These are phyloP conservation scores for Debaryomyces castellii DNA, from an alignment of 805 yeast species.

Conservation along the genomic window DNA sequence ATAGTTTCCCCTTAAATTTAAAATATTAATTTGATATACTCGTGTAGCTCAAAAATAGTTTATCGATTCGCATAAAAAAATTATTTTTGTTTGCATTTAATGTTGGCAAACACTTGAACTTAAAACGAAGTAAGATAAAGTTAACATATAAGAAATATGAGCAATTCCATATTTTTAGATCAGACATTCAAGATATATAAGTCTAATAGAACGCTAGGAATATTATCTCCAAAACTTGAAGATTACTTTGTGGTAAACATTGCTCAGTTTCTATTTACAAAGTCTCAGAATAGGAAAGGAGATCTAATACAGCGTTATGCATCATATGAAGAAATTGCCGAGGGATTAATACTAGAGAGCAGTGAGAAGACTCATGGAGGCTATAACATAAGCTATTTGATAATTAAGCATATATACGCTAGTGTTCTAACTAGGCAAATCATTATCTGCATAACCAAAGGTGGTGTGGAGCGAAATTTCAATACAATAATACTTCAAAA, in stretches of 20 bases:
- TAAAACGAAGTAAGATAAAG: too few species aligned
- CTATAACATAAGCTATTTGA: conserved; percentile 6
- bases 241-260: conserved; percentile 8
- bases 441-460: conserved; percentile 9
- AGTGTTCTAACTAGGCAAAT: conserved; percentile 10
- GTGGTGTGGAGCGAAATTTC: conserved; percentile 4
- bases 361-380: conserved; percentile 2
- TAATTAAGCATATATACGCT: conserved; percentile 2
- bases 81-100: background rate
- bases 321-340: conserved; percentile 9
- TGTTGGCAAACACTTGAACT: background rate
- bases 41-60: background rate
- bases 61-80: background rate
- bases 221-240: conserved; percentile 6
- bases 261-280: conserved; percentile 10
- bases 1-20: background rate
- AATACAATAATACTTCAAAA: conserved; percentile 10
- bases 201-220: conserved; percentile 10
- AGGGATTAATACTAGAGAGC: conserved; percentile 9
- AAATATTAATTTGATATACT: background rate
- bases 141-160: background rate
- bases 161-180: conserved; percentile 9
- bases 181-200: conserved; percentile 18
- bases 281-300: conserved; percentile 4
- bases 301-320: conserved; percentile 9